phyloP scores from a whole-genome alignment of 805 yeast genomes.

The Wickerhamomyces sydowiorum region DNA sequence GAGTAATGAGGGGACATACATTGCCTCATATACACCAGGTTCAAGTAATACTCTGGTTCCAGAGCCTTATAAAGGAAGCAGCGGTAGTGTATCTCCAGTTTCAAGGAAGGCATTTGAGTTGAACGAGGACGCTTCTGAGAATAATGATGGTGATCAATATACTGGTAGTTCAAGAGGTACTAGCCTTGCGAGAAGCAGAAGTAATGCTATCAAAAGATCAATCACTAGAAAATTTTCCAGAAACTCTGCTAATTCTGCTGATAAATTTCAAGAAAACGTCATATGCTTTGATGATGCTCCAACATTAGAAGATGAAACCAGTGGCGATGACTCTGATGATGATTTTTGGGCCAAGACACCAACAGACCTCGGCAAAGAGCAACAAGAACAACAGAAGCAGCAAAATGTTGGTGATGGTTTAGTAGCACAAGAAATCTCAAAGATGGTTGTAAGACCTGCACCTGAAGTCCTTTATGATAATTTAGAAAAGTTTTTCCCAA shows the following conservation, averaged over 20 bases:
- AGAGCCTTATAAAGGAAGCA: conserved; percentile 30
- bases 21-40: conserved; percentile 36
- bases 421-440: conserved; percentile 18
- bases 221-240: conserved; percentile 28
- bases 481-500: conserved; percentile 87
- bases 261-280: conserved; percentile 63
- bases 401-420: conserved; percentile 3
- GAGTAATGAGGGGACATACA: conserved; percentile 19
- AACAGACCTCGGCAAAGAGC: conserved; percentile 13
- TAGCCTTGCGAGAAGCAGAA: background rate
- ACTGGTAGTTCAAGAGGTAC: background rate
- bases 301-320: conserved; percentile 30
- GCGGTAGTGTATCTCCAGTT: conserved; percentile 16
- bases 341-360: conserved; percentile 57
- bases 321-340: conserved; percentile 41
- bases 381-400: conserved; percentile 20
- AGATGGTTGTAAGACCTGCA: conserved; percentile 86
- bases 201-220: conserved; percentile 2
- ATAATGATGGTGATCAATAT: background rate
- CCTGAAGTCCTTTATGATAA: conserved; percentile 91
- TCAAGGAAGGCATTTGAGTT: conserved; percentile 15
- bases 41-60: conserved; percentile 37
- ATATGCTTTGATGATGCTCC: conserved; percentile 78
- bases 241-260: conserved; percentile 33
- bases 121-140: background rate